These are phyloP conservation scores for Planoprotostelium fungivorum DNA, from an alignment of 78 protist genomes.

Conservation along the genomic window DNA sequence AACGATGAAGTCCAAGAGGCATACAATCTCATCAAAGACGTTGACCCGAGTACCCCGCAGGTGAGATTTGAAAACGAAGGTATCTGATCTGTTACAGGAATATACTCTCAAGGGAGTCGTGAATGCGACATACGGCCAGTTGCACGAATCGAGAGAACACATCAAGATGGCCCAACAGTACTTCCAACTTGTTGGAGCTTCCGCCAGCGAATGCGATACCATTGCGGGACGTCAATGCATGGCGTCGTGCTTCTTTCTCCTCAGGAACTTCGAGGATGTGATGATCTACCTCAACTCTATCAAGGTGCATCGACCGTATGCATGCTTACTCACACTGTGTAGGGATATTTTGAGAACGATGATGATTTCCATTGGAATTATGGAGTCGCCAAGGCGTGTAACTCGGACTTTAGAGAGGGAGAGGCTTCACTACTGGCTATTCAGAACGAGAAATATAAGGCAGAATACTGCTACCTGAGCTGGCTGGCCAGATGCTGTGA, in stretches of 20 bases:
- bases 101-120: conserved; percentile 83
- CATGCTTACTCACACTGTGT: background rate
- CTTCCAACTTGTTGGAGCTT: conserved; percentile 77
- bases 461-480: conserved; percentile 44
- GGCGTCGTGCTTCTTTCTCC: conserved; percentile 78
- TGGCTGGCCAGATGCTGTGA: conserved; percentile 67
- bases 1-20: conserved; percentile 72
- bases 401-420: conserved; percentile 56
- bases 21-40: conserved; percentile 66
- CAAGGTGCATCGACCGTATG: conserved; percentile 15
- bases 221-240: conserved; percentile 89
- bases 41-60: conserved; percentile 70
- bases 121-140: conserved; percentile 62
- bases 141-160: conserved; percentile 21
- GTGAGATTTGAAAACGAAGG: background rate
- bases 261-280: conserved; percentile 75
- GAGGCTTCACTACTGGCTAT: conserved; percentile 49
- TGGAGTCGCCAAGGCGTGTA: conserved; percentile 47
- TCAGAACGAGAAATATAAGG: conserved; percentile 28
- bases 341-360: conserved; percentile 52
- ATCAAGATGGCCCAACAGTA: conserved; percentile 69
- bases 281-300: conserved; percentile 77
- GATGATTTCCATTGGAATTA: conserved; percentile 60
- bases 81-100: conserved; percentile 28
- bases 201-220: conserved; percentile 81